phyloP scores from a whole-genome alignment of 306 rosid genomes.

The Dryas alaskensis region DNA sequence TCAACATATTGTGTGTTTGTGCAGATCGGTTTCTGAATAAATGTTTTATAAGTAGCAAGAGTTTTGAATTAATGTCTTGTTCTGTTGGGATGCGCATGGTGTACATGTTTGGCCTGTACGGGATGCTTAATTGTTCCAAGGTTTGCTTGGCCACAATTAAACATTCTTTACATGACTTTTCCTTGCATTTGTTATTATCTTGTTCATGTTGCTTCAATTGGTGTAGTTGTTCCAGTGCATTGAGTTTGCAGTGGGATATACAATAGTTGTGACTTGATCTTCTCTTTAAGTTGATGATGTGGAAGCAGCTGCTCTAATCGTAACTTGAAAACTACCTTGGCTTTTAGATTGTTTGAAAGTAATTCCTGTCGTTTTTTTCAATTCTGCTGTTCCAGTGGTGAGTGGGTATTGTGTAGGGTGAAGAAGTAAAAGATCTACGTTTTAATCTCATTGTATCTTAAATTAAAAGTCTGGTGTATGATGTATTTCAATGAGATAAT shows the following conservation, averaged over 20 bases:
- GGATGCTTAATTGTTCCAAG: not conserved
- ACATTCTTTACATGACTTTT: not conserved
- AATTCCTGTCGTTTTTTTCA: not conserved
- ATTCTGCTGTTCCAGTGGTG: not conserved
- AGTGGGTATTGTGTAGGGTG: no score
- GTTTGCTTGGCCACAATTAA: slow-evolving; percentile 3
- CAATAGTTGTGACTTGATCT: not conserved
- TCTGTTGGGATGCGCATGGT: no score
- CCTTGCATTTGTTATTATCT: not conserved
- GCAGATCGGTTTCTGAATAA: slow-evolving; percentile 58
- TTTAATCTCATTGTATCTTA: no score
- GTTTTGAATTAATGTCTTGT: not conserved
- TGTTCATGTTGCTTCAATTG: not conserved
- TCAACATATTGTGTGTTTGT: slow-evolving; percentile 56
- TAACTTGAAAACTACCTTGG: not conserved
- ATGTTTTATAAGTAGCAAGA: slow-evolving; percentile 44
- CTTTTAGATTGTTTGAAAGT: not conserved
- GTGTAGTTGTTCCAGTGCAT: not conserved
- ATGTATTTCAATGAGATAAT: not conserved
- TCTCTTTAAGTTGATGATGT: not conserved
- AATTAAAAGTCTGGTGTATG: not conserved
- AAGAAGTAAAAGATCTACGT: no score
- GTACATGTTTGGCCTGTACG: no score
- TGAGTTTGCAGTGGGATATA: not conserved
- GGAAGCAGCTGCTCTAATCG: slow-evolving; percentile 4